A percentile compares a stretch with the other conserved stretches of the same genome.
Evolutionary conservation across 768 basidiomycete species (phyloP).

Genomic region (Polyporus arcularius): DNA sequence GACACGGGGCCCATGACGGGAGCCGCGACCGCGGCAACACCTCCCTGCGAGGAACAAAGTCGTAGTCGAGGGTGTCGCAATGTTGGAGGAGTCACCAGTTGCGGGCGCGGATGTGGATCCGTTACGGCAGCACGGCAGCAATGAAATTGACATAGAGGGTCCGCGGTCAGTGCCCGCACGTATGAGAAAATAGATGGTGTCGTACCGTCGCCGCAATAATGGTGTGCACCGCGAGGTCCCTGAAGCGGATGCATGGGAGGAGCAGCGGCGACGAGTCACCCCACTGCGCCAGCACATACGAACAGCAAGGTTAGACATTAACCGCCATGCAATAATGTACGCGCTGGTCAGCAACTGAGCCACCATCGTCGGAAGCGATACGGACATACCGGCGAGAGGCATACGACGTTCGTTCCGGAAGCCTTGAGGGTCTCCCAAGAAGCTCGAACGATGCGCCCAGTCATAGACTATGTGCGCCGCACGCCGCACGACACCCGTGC

Average conservation of each 20-base stretch:
- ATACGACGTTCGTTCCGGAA: constrained; percentile 57
- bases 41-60: constrained; percentile 30
- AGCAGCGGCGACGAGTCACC: constrained; percentile 64
- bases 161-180: neutral
- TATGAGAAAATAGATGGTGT: constrained; percentile 1
- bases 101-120: neutral
- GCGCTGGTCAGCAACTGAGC: constrained; percentile 1
- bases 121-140: constrained; percentile 7
- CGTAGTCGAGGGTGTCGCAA: neutral
- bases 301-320: neutral
- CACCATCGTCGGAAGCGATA: constrained; percentile 1
- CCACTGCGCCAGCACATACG: constrained; percentile 44
- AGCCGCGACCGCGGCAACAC: constrained; percentile 45
- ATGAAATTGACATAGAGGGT: neutral
- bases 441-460: constrained; percentile 63
- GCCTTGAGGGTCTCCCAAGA: constrained; percentile 64
- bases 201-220: constrained; percentile 62
- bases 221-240: constrained; percentile 62
- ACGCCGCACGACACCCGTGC: neutral
- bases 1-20: constrained; percentile 58
- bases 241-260: constrained; percentile 64
- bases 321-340: neutral
- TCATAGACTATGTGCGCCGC: constrained; percentile 48
- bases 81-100: too few relatives aligned
- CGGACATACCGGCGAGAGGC: constrained; percentile 57